A percentile compares a stretch with the other conserved stretches of the same genome.
Conservation (phyloP, 345 rosid genomes). For the Eutrema japonicum region DNA sequence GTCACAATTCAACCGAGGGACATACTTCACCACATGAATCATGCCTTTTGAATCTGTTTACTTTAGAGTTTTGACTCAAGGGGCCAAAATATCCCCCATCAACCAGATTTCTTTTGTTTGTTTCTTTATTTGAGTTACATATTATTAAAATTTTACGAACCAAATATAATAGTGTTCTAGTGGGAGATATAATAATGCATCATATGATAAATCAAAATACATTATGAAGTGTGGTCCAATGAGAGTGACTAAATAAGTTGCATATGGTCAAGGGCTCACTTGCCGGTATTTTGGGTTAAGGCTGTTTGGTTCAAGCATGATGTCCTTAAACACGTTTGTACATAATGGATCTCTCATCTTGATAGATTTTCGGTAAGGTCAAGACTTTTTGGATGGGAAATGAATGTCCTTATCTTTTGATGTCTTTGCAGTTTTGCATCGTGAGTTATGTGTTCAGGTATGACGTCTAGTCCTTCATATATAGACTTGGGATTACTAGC, state of each 20-base stretch:
- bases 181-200: constrained; percentile 2
- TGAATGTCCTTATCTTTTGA: too few relatives aligned
- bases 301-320: too few relatives aligned
- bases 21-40: constrained; percentile 29
- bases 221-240: constrained; percentile 28
- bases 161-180: background rate
- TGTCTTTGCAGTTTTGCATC: too few relatives aligned
- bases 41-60: constrained; percentile 12
- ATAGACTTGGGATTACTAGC: too few relatives aligned
- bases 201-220: background rate
- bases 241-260: constrained; percentile 31
- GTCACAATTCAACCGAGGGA: constrained; percentile 14
- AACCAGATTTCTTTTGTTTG: constrained; percentile 9
- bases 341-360: too few relatives aligned
- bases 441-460: too few relatives aligned
- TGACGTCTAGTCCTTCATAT: too few relatives aligned
- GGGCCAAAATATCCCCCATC: constrained; percentile 21
- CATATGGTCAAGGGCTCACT: constrained; percentile 33
- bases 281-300: too few relatives aligned
- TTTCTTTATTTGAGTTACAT: constrained; percentile 16
- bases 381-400: too few relatives aligned
- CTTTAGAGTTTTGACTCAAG: constrained; percentile 3
- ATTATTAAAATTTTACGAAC: background rate
- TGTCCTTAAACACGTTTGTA: too few relatives aligned
- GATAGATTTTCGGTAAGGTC: too few relatives aligned